Evolutionary conservation across 495 filamentous ascomycete species (phyloP), one percentile per base, ranked within the genome.

Genomic region (Lasiosphaeria ovina): DNA sequence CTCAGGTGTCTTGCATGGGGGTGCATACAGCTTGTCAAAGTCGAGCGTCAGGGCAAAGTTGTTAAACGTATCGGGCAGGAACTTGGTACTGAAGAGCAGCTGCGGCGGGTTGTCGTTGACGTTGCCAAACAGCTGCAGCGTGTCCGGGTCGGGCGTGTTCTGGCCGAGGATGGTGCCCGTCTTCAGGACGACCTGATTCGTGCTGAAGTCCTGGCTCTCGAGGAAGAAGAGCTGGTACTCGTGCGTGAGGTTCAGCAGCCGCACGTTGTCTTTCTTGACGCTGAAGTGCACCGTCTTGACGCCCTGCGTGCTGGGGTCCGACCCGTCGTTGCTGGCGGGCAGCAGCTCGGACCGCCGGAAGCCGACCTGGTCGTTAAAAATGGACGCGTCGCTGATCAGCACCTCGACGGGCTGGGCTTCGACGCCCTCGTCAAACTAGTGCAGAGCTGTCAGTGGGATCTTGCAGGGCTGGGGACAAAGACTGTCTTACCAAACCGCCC

Each of bases 141-240:
- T 63, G 55, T 77, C 71, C 8, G 74, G 69, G 55, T 72, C 62
- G n/a, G 69, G 60, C n/a, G 62, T 67, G n/a, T 57, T 47, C 44
- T 66, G 52, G 8, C 71, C 75, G n/a, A 72, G 61, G 57, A 78
- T 71, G 9, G 71, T 76, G 35, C 79, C 79, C 4, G 77, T 79
- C 72, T 79, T 81, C 17, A 82, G 61, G 6, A 76, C 77, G 64
- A 79, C 69, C 58, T 80, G 73, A 56, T 81, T 80, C 7, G 75
- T 76, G 65, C 69, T 74, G 59, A 77, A 82, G 63, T 76, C 77
- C 35, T 68, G 65, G 57, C 67, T 73, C 60, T 81, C 79, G 4
- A 82, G 69, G 56, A 81, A 82, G 3, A 68, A 72, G 5, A 82
- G 68, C 71, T 81, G 75, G 63, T 81, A 81, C 62, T 81, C 74